Evolutionary conservation across 805 yeast genomes (phyloP).

Genomic region (Candida insectorum): DNA sequence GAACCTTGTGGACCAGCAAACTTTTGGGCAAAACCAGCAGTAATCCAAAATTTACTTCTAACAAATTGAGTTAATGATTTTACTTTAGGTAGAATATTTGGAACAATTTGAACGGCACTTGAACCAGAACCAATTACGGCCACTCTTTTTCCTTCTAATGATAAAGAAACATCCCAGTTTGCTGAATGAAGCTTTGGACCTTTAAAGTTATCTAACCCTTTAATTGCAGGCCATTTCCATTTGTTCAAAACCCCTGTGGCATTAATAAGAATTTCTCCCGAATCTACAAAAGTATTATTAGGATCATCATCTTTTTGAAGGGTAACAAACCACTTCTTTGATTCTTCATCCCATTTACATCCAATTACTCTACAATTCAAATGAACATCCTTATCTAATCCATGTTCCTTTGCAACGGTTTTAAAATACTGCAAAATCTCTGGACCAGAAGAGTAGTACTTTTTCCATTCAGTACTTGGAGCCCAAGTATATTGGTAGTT

Average conservation of each 20-base stretch:
- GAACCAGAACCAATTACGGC: slow-evolving; percentile 9
- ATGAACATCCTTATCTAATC: slow-evolving; percentile 3
- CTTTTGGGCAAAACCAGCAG: slow-evolving; percentile 4
- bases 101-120: slow-evolving; percentile 7
- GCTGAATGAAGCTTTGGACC: slow-evolving; percentile 9
- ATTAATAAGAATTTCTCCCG: slow-evolving; percentile 1
- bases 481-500: slow-evolving; percentile 5
- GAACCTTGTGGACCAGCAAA: slow-evolving; percentile 18
- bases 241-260: slow-evolving; percentile 5
- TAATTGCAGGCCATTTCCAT: slow-evolving; percentile 1
- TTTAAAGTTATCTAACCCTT: slow-evolving; percentile 6
- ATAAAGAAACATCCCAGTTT: slow-evolving; percentile 3
- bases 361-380: slow-evolving; percentile 1
- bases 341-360: slow-evolving; percentile 3
- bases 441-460: slow-evolving; percentile 5
- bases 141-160: slow-evolving; percentile 5
- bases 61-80: slow-evolving; percentile 7
- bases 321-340: slow-evolving; percentile 1
- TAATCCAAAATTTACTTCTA: slow-evolving; percentile 6
- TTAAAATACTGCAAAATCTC: slow-evolving; percentile 7
- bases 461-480: slow-evolving; percentile 4
- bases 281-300: slow-evolving; percentile 2
- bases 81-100: slow-evolving; percentile 2
- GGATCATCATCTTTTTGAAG: slow-evolving; percentile 1
- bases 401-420: slow-evolving; percentile 7